Percentiles rank a stretch among this genome's conserved stretches.
These are phyloP conservation scores for Meredithiella fracta DNA, from an alignment of 2,329 filamentous ascomycete genomes.

Conservation along the genomic window DNA sequence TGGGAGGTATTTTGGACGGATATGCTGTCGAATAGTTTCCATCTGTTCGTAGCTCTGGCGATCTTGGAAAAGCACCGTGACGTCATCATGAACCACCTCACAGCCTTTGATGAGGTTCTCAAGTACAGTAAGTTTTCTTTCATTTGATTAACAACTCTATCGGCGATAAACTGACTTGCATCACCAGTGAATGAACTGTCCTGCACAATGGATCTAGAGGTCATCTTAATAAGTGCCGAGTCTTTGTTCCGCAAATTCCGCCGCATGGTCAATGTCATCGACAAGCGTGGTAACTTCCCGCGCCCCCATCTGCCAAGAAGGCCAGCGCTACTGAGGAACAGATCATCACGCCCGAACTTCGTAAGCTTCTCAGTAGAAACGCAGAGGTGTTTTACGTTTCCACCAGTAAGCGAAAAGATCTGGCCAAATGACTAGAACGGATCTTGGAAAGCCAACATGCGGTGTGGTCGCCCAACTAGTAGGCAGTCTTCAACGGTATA, in stretches of 20 bases:
- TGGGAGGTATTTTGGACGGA: conserved; percentile 97
- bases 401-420: conserved; percentile 11
- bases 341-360: conserved; percentile 40
- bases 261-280: conserved; percentile 73
- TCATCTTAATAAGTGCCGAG: conserved; percentile 76
- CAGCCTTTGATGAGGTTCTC: conserved; percentile 90
- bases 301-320: conserved; percentile 16
- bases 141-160: not conserved
- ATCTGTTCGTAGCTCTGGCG: conserved; percentile 82
- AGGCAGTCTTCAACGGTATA: not conserved
- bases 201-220: conserved; percentile 76
- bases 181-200: conserved; percentile 77
- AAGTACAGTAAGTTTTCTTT: conserved; percentile 65
- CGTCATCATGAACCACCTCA: conserved; percentile 85
- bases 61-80: conserved; percentile 93
- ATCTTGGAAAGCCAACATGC: conserved; percentile 7
- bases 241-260: conserved; percentile 77
- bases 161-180: conserved; percentile 2
- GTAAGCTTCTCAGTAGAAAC: conserved; percentile 34
- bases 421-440: conserved; percentile 10
- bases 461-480: conserved; percentile 10
- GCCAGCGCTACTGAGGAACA: conserved; percentile 21
- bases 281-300: conserved; percentile 79
- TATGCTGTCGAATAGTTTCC: conserved; percentile 73
- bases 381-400: conserved; percentile 27